Base-by-base conservation (phyloP, 371 early-diverging fungal species). In the Ordospora pajunii region DNA sequence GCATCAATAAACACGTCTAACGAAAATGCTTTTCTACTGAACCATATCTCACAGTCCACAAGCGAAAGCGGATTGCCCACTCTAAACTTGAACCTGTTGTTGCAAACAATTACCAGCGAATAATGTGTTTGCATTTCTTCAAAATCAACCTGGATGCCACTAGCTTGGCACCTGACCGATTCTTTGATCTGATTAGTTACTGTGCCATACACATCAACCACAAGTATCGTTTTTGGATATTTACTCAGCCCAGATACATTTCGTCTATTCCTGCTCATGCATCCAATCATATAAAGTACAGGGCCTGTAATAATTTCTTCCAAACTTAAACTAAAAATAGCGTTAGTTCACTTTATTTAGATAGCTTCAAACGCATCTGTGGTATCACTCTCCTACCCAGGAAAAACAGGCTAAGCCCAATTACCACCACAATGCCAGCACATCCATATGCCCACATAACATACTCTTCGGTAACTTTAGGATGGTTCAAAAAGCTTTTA, bases 41-140 rank as follows among this genome's bases (percentile, higher is more conserved):
- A 58, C 58, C 58, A 58, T 7, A 58, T 58, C 58, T 58, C 58
- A 14, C 58, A 58, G 11, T 58, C 58, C 5, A 40, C 58, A 12
- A 58, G 14, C 17, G 37, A n/a, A 6, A 58, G 19, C 17, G 58
- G 58, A 37, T 58, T 58, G 0, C 0, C 19, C 19, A 58, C 37
- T 7, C 40, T 58, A 11, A 58, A 58, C 6, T 40, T 58, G 17
- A 58, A 37, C 37, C 7, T 19, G 14, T 27, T 58, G 58, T 58
- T 58, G 25, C 58, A 58, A 10, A 58, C 37, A 10, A 58, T 58
- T n/a, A 58, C 58, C 27, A 58, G 25, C 14, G 58, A 58, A 19
- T 58, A 58, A 14, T 37, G 58, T 27, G 58, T 58, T 58, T 27
- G 14, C 10, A 1, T 37, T 17, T 58, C 58, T 37, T 58, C 58